phyloP scores from a whole-genome alignment of 1,284 basidiomycete genomes.

The Ustilago lituana region DNA sequence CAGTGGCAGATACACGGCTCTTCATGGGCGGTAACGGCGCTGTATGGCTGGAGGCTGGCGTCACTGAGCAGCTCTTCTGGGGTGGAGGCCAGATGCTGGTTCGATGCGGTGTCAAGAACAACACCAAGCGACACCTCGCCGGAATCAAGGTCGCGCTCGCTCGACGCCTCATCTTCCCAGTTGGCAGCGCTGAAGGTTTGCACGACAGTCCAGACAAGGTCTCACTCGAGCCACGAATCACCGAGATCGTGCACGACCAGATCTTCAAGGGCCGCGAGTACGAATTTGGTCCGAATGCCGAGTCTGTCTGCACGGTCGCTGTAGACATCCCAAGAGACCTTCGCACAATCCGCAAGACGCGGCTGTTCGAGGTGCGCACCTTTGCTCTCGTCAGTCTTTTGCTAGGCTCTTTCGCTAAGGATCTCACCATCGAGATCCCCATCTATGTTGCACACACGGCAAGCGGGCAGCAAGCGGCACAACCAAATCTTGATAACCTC shows the following conservation, averaged over 20 bases:
- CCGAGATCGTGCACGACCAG: conserved; percentile 57
- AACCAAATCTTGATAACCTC: conserved; percentile 7
- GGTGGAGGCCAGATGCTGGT: conserved; percentile 54
- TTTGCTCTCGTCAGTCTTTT: conserved; percentile 50
- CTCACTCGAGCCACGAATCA: conserved; percentile 58
- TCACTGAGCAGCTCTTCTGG: conserved; percentile 54
- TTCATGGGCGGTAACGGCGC: conserved; percentile 63
- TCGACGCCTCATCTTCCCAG: conserved; percentile 58
- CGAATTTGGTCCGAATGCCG: conserved; percentile 55
- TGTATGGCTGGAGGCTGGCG: conserved; percentile 61
- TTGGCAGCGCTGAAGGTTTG: conserved; percentile 41
- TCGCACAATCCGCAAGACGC: conserved; percentile 58
- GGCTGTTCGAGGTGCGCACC: conserved; percentile 56
- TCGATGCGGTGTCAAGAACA: conserved; percentile 59
- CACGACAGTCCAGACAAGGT: conserved; percentile 42
- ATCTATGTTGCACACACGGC: conserved; percentile 57
- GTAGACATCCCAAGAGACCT: conserved; percentile 57
- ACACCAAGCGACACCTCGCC: conserved; percentile 56
- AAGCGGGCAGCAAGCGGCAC: conserved; percentile 37
- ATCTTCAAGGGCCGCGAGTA: conserved; percentile 58
- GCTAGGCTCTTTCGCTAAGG: conserved; percentile 61
- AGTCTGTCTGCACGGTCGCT: conserved; percentile 51
- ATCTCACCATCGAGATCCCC: conserved; percentile 57
- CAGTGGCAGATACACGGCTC: conserved; percentile 56
- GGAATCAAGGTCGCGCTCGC: conserved; percentile 57